Percentiles rank a stretch among this genome's conserved stretches.
phyloP scores from a whole-genome alignment of 495 filamentous ascomycete genomes.

The Lichenothelia convexa region DNA sequence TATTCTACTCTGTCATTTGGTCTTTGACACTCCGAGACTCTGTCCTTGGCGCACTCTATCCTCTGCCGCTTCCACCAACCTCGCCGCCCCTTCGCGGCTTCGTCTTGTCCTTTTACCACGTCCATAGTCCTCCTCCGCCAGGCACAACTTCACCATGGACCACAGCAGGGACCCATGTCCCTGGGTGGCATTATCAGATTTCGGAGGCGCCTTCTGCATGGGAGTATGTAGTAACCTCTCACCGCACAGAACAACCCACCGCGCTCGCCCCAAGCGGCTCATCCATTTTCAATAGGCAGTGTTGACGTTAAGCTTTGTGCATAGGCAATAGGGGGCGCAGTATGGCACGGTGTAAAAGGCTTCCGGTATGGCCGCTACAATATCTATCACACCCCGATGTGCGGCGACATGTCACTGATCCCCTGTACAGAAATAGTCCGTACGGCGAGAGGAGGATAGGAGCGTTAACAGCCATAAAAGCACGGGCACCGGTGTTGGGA shows the following conservation, averaged over 20 bases:
- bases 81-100: too few relatives aligned
- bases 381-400: background rate
- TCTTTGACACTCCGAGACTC: too few relatives aligned
- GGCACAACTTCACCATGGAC: too few relatives aligned
- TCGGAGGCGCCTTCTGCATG: slow-evolving; percentile 95
- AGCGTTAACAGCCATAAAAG: slow-evolving; percentile 88
- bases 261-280: slow-evolving; percentile 1
- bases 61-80: too few relatives aligned
- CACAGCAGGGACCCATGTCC: slow-evolving; percentile 81
- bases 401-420: background rate
- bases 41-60: too few relatives aligned
- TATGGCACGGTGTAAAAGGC: slow-evolving; percentile 98
- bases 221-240: slow-evolving; percentile 56
- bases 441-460: slow-evolving; percentile 93
- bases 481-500: slow-evolving; percentile 82
- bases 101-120: too few relatives aligned
- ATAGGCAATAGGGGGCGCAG: slow-evolving; percentile 65
- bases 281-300: background rate
- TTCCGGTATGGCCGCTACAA: too few relatives aligned
- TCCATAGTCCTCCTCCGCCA: too few relatives aligned
- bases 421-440: slow-evolving; percentile 57
- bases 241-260: too few relatives aligned
- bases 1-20: too few relatives aligned
- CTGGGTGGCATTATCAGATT: slow-evolving; percentile 90
- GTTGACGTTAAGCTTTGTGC: slow-evolving; percentile 6